A percentile compares a stretch with the other conserved stretches of the same genome.
These are phyloP conservation scores for Annulohypoxylon moriforme DNA, from an alignment of 495 filamentous ascomycete species.

Conservation along the genomic window DNA sequence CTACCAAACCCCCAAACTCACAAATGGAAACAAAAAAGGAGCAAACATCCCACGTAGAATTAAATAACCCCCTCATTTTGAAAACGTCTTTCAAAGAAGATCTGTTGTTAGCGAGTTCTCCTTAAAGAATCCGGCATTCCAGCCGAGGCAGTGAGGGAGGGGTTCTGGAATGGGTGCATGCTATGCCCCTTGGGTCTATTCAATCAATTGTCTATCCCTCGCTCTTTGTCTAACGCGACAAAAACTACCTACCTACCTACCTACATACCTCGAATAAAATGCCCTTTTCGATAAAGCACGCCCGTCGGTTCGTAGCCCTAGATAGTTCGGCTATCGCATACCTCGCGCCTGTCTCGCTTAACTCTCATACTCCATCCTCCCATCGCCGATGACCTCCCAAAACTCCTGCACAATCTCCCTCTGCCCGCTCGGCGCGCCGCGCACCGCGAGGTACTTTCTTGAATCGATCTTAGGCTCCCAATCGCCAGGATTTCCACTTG, in stretches of 20 bases:
- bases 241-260: not conserved
- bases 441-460: slow-evolving; percentile 81
- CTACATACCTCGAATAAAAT: slow-evolving; percentile 15
- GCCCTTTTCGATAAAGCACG: slow-evolving; percentile 18
- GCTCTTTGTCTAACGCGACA: slow-evolving; percentile 25
- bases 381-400: slow-evolving; percentile 69
- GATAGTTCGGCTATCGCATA: slow-evolving; percentile 1
- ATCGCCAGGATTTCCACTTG: slow-evolving; percentile 78
- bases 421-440: slow-evolving; percentile 73
- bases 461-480: slow-evolving; percentile 82
- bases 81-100: slow-evolving; percentile 23
- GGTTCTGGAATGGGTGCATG: slow-evolving; percentile 21
- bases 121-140: slow-evolving; percentile 34
- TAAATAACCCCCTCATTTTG: slow-evolving; percentile 8
- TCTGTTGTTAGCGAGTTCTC: not conserved
- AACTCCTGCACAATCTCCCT: slow-evolving; percentile 84
- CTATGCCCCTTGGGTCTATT: slow-evolving; percentile 26
- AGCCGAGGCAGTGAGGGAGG: slow-evolving; percentile 21
- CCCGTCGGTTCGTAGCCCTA: slow-evolving; percentile 26
- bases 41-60: not conserved
- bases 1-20: not conserved
- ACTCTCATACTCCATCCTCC: slow-evolving; percentile 64
- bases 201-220: slow-evolving; percentile 34
- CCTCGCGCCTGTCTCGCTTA: slow-evolving; percentile 19
- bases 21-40: not conserved